A percentile compares a stretch with the other conserved stretches of the same genome.
Evolutionary conservation across 179 eudicot genomes (phyloP).

Genomic region (Beta lomatogona): DNA sequence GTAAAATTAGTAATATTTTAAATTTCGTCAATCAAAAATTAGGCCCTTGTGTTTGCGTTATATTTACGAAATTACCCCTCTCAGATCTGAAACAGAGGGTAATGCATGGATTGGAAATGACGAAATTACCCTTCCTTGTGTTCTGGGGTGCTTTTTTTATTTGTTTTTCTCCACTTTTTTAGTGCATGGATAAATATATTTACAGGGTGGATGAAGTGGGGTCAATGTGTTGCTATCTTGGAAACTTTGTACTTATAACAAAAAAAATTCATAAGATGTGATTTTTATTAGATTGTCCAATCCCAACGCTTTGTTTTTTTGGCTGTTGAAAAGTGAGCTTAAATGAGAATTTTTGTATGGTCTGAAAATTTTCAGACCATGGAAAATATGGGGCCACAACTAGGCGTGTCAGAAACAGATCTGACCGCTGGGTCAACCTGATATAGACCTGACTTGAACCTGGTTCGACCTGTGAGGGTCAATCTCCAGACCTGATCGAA

Average conservation of each 20-base stretch:
- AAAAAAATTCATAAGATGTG: constrained; percentile 11
- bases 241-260: constrained; percentile 2
- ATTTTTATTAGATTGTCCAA: constrained; percentile 2
- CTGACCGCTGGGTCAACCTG: no score
- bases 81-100: constrained; percentile 18
- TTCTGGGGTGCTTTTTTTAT: neutral
- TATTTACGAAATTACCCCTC: constrained; percentile 34
- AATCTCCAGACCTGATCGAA: no score
- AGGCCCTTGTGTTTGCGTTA: neutral
- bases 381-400: no score
- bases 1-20: constrained; percentile 15
- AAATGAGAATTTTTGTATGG: no score
- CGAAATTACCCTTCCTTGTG: constrained; percentile 31
- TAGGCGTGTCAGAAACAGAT: no score
- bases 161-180: constrained; percentile 6
- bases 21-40: neutral
- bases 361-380: no score
- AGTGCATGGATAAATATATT: constrained; percentile 32
- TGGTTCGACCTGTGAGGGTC: no score
- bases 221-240: constrained; percentile 19
- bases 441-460: no score
- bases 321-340: neutral
- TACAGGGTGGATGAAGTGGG: constrained; percentile 46
- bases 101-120: constrained; percentile 20
- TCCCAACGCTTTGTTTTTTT: constrained; percentile 19